Evolutionary conservation across 257 asterid genomes (phyloP).

Genomic region (Salvia hispanica): DNA sequence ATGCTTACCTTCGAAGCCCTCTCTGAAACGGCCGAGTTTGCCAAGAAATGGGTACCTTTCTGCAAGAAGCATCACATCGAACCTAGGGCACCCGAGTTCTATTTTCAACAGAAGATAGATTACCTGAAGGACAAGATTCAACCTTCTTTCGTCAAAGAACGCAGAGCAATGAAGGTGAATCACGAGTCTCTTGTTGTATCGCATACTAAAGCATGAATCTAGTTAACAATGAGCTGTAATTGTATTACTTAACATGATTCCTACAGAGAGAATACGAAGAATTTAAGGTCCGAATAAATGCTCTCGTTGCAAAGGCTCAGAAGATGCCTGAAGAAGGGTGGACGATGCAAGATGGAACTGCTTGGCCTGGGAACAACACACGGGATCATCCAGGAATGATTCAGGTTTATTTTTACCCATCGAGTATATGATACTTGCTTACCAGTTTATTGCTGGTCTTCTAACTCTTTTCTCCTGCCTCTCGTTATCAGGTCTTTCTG

Average conservation of each 20-base stretch:
- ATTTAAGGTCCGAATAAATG: slow-evolving; percentile 68
- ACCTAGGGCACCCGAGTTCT: slow-evolving; percentile 77
- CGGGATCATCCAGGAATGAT: slow-evolving; percentile 81
- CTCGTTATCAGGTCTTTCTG: slow-evolving; percentile 57
- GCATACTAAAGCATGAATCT: background rate
- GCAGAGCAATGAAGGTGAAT: slow-evolving; percentile 73
- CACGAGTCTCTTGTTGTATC: background rate
- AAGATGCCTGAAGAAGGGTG: slow-evolving; percentile 89
- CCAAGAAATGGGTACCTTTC: slow-evolving; percentile 75
- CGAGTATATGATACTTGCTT: background rate
- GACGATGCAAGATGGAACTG: slow-evolving; percentile 83
- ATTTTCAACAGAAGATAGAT: slow-evolving; percentile 69
- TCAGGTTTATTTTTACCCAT: slow-evolving; percentile 42
- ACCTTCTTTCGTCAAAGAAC: slow-evolving; percentile 76
- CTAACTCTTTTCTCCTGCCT: slow-evolving; percentile 16
- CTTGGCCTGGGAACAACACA: slow-evolving; percentile 82
- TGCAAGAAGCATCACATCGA: slow-evolving; percentile 67
- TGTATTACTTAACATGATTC: slow-evolving; percentile 16
- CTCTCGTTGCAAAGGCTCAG: slow-evolving; percentile 74
- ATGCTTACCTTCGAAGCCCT: slow-evolving; percentile 72
- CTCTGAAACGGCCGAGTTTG: slow-evolving; percentile 75
- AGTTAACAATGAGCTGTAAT: slow-evolving; percentile 14
- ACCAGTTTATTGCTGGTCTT: background rate
- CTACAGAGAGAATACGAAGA: slow-evolving; percentile 79
- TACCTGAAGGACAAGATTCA: slow-evolving; percentile 72